phyloP scores from a whole-genome alignment of 1,284 basidiomycete species.

The Sparassis latifolia region DNA sequence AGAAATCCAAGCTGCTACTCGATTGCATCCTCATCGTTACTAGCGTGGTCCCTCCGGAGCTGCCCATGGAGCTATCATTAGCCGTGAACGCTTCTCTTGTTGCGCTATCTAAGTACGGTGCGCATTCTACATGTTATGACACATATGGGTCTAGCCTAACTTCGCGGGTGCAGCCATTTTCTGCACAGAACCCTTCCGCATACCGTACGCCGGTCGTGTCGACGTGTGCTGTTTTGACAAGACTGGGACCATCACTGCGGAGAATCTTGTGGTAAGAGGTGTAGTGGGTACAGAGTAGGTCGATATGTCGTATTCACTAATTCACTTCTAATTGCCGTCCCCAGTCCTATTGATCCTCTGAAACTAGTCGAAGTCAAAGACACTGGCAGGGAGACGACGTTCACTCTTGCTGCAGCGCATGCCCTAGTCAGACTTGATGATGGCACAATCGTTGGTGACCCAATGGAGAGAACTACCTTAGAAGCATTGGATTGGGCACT shows the following conservation, averaged over 20 bases:
- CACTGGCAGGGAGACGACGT: conserved; percentile 71
- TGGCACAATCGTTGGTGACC: conserved; percentile 92
- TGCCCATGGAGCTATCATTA: conserved; percentile 93
- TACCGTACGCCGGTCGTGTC: conserved; percentile 87
- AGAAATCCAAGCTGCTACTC: conserved; percentile 88
- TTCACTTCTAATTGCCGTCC: conserved; percentile 6
- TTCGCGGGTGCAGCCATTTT: conserved; percentile 68
- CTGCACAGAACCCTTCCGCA: conserved; percentile 96
- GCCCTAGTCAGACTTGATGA: conserved; percentile 92
- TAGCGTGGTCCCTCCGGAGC: conserved; percentile 90
- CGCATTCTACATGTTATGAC: conserved; percentile 12
- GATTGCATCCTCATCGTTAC: conserved; percentile 95
- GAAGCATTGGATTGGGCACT: conserved; percentile 91
- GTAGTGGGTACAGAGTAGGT: conserved; percentile 82
- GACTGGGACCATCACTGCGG: conserved; percentile 94
- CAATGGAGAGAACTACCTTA: conserved; percentile 98
- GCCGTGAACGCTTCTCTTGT: conserved; percentile 94
- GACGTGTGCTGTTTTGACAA: conserved; percentile 98
- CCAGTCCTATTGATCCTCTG: conserved; percentile 50
- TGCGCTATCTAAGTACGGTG: conserved; percentile 87
- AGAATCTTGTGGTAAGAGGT: conserved; percentile 91
- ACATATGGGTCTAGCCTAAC: neutral
- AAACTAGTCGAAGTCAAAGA: conserved; percentile 78
- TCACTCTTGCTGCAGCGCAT: conserved; percentile 91
- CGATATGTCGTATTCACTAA: neutral